phyloP scores from a whole-genome alignment of 306 rosid genomes.

The Biancaea sappan region DNA sequence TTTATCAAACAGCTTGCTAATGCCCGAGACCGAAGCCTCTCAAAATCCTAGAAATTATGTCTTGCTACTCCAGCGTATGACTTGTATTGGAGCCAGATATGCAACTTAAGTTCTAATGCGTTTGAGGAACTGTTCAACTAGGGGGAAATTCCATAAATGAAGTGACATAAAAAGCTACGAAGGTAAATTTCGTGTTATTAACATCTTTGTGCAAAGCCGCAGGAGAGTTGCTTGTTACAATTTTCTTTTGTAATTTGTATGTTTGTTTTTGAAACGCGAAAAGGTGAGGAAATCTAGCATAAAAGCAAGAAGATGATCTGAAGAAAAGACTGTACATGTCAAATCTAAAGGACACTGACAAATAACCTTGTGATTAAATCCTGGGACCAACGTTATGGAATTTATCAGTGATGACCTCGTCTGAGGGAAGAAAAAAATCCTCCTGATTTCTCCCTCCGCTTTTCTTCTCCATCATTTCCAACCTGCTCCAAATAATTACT shows the following conservation, averaged over 20 bases:
- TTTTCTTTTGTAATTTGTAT: no score
- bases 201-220: conserved; percentile 17
- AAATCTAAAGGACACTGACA: conserved; percentile 22
- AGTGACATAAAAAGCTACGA: neutral
- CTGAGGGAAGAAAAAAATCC: conserved; percentile 70
- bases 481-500: conserved; percentile 45
- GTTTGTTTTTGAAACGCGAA: conserved; percentile 35
- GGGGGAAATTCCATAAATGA: neutral
- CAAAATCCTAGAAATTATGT: neutral
- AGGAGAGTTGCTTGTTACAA: conserved; percentile 25
- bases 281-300: neutral
- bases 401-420: conserved; percentile 62
- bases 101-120: no score
- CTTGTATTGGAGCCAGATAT: neutral
- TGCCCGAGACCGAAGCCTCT: neutral
- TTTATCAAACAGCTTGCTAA: neutral
- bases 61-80: neutral
- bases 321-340: conserved; percentile 53
- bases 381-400: conserved; percentile 34
- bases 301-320: conserved; percentile 12
- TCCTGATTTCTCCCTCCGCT: conserved; percentile 62
- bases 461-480: conserved; percentile 73
- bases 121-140: neutral
- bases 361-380: conserved; percentile 35
- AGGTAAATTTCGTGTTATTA: neutral